Conservation (phyloP, 306 rosid species). For the Ammopiptanthus mongolicus region DNA sequence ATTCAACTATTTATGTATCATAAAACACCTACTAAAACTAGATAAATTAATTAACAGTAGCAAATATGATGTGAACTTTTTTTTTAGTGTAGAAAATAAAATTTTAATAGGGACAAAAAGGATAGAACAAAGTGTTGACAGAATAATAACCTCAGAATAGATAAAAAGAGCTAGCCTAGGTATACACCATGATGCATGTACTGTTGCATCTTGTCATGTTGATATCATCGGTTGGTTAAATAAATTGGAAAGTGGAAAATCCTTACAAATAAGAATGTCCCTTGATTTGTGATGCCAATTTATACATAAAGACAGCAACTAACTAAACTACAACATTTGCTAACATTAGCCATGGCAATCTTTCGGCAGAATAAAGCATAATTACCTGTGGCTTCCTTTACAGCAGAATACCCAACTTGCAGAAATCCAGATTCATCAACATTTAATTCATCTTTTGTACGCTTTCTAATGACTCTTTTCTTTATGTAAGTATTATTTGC, state of each 20-base stretch:
- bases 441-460: slow-evolving; percentile 37
- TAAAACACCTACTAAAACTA: neutral
- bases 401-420: slow-evolving; percentile 68
- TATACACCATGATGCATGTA: slow-evolving; percentile 1
- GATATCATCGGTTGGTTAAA: neutral
- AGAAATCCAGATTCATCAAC: slow-evolving; percentile 35
- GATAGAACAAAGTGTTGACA: slow-evolving; percentile 3
- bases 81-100: neutral
- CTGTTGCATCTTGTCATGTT: neutral
- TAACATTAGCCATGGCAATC: neutral
- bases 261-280: neutral
- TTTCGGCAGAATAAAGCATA: neutral
- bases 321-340: neutral
- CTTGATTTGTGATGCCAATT: neutral
- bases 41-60: neutral
- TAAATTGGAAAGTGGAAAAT: slow-evolving; percentile 4
- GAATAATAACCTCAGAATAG: neutral
- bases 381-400: slow-evolving; percentile 68
- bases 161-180: neutral
- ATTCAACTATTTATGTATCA: slow-evolving; percentile 18
- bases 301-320: neutral
- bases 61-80: neutral
- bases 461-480: slow-evolving; percentile 43
- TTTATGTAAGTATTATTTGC: slow-evolving; percentile 29
- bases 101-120: neutral